These are phyloP conservation scores for Penicillium sp. DNA, from an alignment of 2,329 filamentous ascomycete genomes.

Conservation along the genomic window DNA sequence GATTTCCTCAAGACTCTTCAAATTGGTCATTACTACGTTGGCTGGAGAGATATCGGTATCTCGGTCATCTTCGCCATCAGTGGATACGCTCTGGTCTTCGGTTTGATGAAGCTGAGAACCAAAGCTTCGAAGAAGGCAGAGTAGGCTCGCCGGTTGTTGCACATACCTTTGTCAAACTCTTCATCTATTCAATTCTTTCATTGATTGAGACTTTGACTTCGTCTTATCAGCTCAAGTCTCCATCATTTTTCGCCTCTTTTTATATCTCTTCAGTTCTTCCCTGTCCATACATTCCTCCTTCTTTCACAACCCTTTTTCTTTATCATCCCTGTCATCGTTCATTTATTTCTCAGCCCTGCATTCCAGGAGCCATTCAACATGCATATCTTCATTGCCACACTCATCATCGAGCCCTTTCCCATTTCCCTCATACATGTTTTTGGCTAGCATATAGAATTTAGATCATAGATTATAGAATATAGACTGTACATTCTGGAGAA, in stretches of 20 bases:
- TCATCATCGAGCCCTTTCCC: background rate
- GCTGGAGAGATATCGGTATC: constrained; percentile 66
- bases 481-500: background rate
- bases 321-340: background rate
- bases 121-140: constrained; percentile 41
- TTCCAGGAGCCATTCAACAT: background rate
- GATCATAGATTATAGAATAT: background rate
- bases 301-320: background rate
- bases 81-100: constrained; percentile 53
- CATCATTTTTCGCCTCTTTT: background rate
- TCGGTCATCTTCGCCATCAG: constrained; percentile 57
- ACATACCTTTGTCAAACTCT: background rate
- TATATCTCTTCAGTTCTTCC: background rate
- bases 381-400: background rate
- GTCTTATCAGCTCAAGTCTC: too few species aligned
- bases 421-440: background rate
- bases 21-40: constrained; percentile 60
- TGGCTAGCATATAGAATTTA: background rate
- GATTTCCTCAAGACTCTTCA: constrained; percentile 63
- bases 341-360: background rate
- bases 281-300: background rate
- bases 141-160: constrained; percentile 6
- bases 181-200: background rate
- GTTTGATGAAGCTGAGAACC: constrained; percentile 41
- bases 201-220: background rate